A percentile compares a stretch with the other conserved stretches of the same genome.
Evolutionary conservation across 2,329 filamentous ascomycete genomes (phyloP).

Genomic region (Xylaria digitata): DNA sequence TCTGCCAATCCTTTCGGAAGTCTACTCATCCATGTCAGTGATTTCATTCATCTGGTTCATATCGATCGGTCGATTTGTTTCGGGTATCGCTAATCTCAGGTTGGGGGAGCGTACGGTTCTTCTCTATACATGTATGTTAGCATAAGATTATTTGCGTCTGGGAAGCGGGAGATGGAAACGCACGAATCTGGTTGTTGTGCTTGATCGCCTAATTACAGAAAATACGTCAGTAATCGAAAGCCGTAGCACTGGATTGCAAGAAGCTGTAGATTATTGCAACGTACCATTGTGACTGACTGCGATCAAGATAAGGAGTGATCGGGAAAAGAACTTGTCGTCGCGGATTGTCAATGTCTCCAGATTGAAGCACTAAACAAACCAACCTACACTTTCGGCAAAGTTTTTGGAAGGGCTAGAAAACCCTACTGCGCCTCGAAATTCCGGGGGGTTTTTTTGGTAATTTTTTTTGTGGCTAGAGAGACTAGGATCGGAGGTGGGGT

Average conservation of each 20-base stretch:
- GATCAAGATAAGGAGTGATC: conserved; percentile 61
- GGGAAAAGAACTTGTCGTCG: conserved; percentile 50
- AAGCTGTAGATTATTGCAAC: conserved; percentile 29
- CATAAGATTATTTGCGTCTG: conserved; percentile 6
- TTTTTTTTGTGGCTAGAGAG: conserved; percentile 29
- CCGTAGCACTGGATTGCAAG: conserved; percentile 35
- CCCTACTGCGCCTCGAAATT: conserved; percentile 50
- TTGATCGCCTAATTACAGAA: conserved; percentile 85
- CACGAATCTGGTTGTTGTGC: conserved; percentile 95
- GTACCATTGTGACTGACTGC: conserved; percentile 61
- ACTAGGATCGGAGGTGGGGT: neutral
- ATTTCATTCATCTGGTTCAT: conserved; percentile 32
- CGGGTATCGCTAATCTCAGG: conserved; percentile 33
- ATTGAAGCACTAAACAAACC: conserved; percentile 51
- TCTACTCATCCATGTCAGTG: conserved; percentile 67
- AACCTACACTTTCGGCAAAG: conserved; percentile 52
- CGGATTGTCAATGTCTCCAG: conserved; percentile 51
- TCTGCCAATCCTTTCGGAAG: conserved; percentile 99
- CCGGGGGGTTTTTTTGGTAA: neutral
- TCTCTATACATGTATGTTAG: conserved; percentile 55
- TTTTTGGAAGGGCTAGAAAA: conserved; percentile 58
- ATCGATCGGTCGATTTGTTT: conserved; percentile 17
- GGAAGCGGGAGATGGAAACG: conserved; percentile 21
- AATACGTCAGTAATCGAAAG: conserved; percentile 46
- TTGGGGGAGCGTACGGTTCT: conserved; percentile 78